Evolutionary conservation across 2,329 filamentous ascomycete genomes (phyloP), one percentile per base, ranked within the genome.

Genomic region (Dothistroma pini): DNA sequence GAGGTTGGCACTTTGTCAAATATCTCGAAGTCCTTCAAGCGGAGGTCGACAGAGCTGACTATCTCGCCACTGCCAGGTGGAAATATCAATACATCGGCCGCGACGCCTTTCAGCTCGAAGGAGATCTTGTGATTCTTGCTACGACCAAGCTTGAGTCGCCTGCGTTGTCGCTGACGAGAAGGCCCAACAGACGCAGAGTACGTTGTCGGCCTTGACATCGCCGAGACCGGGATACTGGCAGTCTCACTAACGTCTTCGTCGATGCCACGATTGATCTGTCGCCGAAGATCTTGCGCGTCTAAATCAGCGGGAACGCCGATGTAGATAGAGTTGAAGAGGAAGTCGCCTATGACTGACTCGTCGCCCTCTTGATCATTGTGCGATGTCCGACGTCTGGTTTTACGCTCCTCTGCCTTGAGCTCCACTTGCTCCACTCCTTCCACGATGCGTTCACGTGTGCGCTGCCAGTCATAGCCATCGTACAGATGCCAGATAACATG

Each of bases 321-420:
- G 78, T 97, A 99, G 58, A 99, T 96, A 0, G 95, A 99, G 74
- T 99, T 97, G 82, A 99, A 99, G 16, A 99, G 81, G 68, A 96
- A 96, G 73, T 99, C 96, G 6, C 91, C 92, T 75, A 97, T 96
- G 6, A 89, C 90, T 12, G 87, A 90, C 75, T 93, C 90, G 49
- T 93, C 89, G 54, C 96, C 90, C 57, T 88, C 89, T 75, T 84
- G 73, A 71, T 80, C 74, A 35, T 78, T 75, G 57, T 83, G 80
- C 9, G 83, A 78, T 57, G 83, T 80, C 62, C 84, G 79, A 57
- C 85, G 84, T 6, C 83, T 81, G 50, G 79, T 75, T 48, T 84
- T 85, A 59, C 89, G 86, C 72, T 97, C 90, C 52, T 89, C 86
- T 1, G 91, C 92, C 73, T 88, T 91, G 49, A 83, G 81, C 75